Percentiles rank a stretch among this genome's conserved stretches.
phyloP scores from a whole-genome alignment of 768 basidiomycete species.

The Boletus reticulatus region DNA sequence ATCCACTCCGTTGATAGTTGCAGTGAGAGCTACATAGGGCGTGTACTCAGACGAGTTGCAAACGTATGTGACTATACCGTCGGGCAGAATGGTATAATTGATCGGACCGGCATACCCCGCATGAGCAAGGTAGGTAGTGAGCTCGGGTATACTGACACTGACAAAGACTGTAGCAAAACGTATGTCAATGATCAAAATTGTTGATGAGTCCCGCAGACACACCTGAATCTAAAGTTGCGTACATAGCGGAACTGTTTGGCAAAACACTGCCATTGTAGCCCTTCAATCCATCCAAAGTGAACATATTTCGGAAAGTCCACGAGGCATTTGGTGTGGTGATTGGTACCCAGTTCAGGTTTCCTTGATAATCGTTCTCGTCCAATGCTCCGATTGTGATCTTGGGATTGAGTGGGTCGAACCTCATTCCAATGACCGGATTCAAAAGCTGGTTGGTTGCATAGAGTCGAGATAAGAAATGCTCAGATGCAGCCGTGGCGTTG shows the following conservation, averaged over 20 bases:
- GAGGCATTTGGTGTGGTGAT: conserved; percentile 14
- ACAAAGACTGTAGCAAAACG: conserved; percentile 5
- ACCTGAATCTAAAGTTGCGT: conserved; percentile 12
- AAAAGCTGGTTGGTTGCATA: conserved; percentile 17
- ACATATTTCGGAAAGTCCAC: conserved; percentile 4
- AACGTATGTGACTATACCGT: conserved; percentile 10
- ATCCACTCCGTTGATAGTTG: conserved; percentile 26
- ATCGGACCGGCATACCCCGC: conserved; percentile 14
- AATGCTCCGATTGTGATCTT: conserved; percentile 27
- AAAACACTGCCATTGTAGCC: conserved; percentile 19
- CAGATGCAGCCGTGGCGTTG: conserved; percentile 15
- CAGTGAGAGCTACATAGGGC: conserved; percentile 18
- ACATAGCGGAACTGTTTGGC: conserved; percentile 4
- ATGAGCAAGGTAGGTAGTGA: conserved; percentile 5
- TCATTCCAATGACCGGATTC: conserved; percentile 21
- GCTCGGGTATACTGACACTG: not conserved
- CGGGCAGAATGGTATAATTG: conserved; percentile 5
- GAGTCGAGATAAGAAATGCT: conserved; percentile 14
- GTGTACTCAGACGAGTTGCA: conserved; percentile 17
- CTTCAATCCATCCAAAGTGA: conserved; percentile 15
- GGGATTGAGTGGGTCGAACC: conserved; percentile 22
- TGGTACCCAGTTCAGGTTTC: conserved; percentile 20
- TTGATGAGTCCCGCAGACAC: not conserved
- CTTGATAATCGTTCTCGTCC: conserved; percentile 22
- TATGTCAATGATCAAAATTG: not conserved